Conservation (phyloP, 805 yeast species). For the Millerozyma acaciae region DNA sequence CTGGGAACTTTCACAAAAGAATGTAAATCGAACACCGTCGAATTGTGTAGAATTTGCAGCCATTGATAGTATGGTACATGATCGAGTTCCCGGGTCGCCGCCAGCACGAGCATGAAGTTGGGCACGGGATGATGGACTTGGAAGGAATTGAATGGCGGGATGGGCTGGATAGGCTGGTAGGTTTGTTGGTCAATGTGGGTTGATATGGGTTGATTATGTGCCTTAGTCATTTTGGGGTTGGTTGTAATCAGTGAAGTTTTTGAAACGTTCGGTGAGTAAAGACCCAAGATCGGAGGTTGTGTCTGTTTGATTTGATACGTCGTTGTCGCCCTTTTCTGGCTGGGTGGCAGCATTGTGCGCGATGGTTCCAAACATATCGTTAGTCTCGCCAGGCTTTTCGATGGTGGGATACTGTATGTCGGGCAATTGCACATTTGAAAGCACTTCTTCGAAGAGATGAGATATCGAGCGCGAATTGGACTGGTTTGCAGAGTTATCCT, state of each 20-base stretch:
- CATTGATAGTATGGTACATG: too few species aligned
- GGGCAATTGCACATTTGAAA: conserved; percentile 3
- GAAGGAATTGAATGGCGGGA: too few species aligned
- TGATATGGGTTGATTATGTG: too few species aligned
- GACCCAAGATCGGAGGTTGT: conserved; percentile 22
- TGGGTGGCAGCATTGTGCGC: conserved; percentile 4
- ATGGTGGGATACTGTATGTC: conserved; percentile 2
- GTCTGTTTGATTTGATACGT: conserved; percentile 9
- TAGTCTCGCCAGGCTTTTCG: conserved; percentile 4
- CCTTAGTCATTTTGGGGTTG: too few species aligned
- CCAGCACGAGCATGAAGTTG: too few species aligned
- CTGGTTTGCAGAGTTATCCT: conserved; percentile 13
- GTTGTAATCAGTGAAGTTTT: conserved; percentile 16
- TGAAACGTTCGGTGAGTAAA: conserved; percentile 18
- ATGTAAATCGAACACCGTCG: too few species aligned
- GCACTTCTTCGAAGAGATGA: conserved; percentile 29
- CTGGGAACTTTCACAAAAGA: too few species aligned
- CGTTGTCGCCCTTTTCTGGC: conserved; percentile 5
- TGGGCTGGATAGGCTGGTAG: too few species aligned
- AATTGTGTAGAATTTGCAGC: too few species aligned
- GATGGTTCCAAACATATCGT: conserved; percentile 6
- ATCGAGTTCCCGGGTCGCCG: too few species aligned
- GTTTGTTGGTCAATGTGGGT: too few species aligned
- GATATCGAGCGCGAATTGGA: conserved; percentile 28
- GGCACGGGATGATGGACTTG: too few species aligned